Evolutionary conservation across 2,329 filamentous ascomycete genomes (phyloP).

Genomic region (Albophoma yamanashiensis): DNA sequence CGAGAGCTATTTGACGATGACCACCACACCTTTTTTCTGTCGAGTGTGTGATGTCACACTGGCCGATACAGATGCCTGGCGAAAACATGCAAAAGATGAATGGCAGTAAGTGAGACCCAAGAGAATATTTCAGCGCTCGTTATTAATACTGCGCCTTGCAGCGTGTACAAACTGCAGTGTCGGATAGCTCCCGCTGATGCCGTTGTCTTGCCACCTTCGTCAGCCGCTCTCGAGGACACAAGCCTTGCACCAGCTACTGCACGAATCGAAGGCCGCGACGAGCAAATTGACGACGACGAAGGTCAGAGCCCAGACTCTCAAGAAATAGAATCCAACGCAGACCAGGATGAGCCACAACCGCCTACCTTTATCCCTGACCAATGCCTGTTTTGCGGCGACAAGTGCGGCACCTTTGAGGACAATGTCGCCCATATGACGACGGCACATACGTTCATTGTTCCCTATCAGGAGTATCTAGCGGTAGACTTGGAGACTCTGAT

Average conservation of each 20-base stretch:
- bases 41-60: constrained; percentile 10
- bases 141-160: not conserved
- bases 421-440: constrained; percentile 39
- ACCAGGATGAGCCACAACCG: not conserved
- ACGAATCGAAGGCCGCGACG: not conserved
- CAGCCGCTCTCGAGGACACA: not conserved
- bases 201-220: constrained; percentile 4
- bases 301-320: not conserved
- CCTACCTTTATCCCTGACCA: constrained; percentile 15
- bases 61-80: constrained; percentile 7
- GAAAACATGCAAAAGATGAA: constrained; percentile 13
- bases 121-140: not conserved
- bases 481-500: constrained; percentile 36
- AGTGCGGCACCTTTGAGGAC: constrained; percentile 17
- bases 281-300: not conserved
- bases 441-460: constrained; percentile 34
- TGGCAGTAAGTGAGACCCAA: constrained; percentile 8
- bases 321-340: not conserved
- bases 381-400: constrained; percentile 31
- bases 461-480: constrained; percentile 24
- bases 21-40: constrained; percentile 9
- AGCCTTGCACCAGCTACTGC: not conserved
- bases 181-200: constrained; percentile 10
- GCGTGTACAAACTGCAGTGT: constrained; percentile 13
- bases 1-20: not conserved